Percentiles rank a stretch among this genome's conserved stretches.
These are phyloP conservation scores for Xanthoceras sorbifolium DNA, from an alignment of 345 rosid genomes.

Conservation along the genomic window DNA sequence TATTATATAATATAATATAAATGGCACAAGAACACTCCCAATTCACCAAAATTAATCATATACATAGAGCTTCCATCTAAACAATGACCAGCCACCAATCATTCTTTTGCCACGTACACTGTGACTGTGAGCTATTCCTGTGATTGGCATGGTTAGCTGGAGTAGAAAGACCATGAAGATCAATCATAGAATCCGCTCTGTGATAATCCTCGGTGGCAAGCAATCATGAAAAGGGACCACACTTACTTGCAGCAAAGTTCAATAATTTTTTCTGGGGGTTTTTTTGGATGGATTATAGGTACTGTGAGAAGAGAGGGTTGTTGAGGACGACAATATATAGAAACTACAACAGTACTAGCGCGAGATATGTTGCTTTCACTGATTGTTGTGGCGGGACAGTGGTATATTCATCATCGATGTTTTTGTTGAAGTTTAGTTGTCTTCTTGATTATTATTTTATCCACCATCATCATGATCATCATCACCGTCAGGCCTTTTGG, in stretches of 20 bases:
- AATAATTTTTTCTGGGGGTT: neutral
- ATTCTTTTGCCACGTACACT: no score
- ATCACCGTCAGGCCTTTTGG: no score
- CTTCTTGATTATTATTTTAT: slow-evolving; percentile 30
- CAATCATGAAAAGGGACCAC: slow-evolving; percentile 9
- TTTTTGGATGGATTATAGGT: neutral
- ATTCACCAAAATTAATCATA: no score
- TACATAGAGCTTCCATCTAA: no score
- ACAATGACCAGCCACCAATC: no score
- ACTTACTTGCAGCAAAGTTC: neutral
- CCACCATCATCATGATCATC: no score
- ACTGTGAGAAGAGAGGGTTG: neutral
- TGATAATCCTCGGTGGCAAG: slow-evolving; percentile 21
- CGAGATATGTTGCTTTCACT: slow-evolving; percentile 1
- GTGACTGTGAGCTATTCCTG: neutral
- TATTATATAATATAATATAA: no score
- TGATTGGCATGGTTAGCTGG: neutral
- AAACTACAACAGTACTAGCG: neutral
- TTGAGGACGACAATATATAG: neutral
- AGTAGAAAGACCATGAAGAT: neutral
- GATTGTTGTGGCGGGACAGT: neutral
- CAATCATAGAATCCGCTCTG: slow-evolving; percentile 9
- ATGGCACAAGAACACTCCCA: neutral
- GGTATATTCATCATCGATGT: no score
- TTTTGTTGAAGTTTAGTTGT: slow-evolving; percentile 13